phyloP scores from a whole-genome alignment of 306 rosid species.

The Cucurbita pepo region DNA sequence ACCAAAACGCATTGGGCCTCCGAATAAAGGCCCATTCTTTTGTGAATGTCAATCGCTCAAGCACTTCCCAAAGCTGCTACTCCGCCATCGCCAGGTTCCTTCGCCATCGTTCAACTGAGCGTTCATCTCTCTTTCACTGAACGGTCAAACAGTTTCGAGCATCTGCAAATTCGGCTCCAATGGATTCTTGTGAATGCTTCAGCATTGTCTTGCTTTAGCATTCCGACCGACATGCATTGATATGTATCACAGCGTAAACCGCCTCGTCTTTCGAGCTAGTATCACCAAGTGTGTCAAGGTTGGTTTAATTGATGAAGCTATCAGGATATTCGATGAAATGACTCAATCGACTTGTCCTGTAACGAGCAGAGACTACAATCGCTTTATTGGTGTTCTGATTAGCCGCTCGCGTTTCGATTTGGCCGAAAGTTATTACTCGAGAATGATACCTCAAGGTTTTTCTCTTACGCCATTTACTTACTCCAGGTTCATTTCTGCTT shows the following conservation, averaged over 20 bases:
- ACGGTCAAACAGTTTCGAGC: background rate
- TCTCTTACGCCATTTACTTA: constrained; percentile 71
- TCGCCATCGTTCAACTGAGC: background rate
- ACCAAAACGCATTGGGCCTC: background rate
- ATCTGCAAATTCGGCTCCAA: background rate
- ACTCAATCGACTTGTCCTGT: constrained; percentile 55
- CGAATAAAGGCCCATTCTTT: background rate
- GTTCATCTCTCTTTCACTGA: background rate
- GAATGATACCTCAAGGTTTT: constrained; percentile 57
- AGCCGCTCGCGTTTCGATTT: constrained; percentile 54
- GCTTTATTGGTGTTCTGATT: constrained; percentile 71
- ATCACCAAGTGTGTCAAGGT: constrained; percentile 43
- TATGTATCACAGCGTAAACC: constrained; percentile 62
- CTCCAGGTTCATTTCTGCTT: constrained; percentile 76
- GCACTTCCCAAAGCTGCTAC: background rate
- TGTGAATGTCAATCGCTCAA: background rate
- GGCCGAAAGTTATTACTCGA: constrained; percentile 61
- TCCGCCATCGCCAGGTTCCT: background rate
- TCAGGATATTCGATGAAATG: constrained; percentile 75
- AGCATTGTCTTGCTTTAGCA: constrained; percentile 8
- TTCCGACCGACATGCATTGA: constrained; percentile 41
- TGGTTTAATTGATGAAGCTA: constrained; percentile 63
- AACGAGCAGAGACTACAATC: constrained; percentile 70
- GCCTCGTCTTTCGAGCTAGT: constrained; percentile 62
- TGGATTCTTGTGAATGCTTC: background rate